Evolutionary conservation across 2,329 filamentous ascomycete species (phyloP).

Genomic region (Nothopassalora personata): DNA sequence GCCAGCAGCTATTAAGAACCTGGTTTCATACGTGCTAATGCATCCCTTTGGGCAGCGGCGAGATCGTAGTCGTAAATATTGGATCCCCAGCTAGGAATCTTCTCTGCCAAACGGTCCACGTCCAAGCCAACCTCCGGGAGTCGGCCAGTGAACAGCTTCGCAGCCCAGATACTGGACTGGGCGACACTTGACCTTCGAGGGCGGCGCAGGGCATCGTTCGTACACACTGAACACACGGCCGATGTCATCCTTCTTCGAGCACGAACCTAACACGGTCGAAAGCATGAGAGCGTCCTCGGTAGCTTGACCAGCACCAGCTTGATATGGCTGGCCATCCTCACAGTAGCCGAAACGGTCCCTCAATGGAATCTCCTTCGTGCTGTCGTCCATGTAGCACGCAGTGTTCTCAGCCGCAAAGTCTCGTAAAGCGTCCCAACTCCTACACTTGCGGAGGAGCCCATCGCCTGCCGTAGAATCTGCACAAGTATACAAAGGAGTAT

Average conservation of each 20-base stretch:
- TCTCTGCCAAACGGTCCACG: background rate
- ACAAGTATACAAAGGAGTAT: slow-evolving; percentile 5
- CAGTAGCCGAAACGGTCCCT: slow-evolving; percentile 3
- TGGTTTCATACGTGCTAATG: background rate
- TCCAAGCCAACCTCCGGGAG: slow-evolving; percentile 1
- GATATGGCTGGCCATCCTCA: background rate
- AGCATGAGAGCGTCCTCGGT: slow-evolving; percentile 20
- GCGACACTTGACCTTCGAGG: slow-evolving; percentile 7
- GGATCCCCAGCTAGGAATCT: background rate
- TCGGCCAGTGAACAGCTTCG: background rate
- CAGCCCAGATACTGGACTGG: slow-evolving; percentile 1
- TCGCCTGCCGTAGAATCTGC: slow-evolving; percentile 6
- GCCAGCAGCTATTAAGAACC: background rate
- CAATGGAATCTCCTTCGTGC: background rate
- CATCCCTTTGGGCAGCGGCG: background rate
- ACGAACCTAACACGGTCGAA: slow-evolving; percentile 42
- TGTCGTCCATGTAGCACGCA: slow-evolving; percentile 10
- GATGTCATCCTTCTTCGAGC: slow-evolving; percentile 31
- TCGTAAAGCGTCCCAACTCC: slow-evolving; percentile 14
- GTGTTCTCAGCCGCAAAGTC: slow-evolving; percentile 15
- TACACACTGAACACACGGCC: slow-evolving; percentile 28
- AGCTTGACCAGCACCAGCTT: slow-evolving; percentile 17
- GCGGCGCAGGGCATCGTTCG: slow-evolving; percentile 12
- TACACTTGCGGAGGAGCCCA: slow-evolving; percentile 13
- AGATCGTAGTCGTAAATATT: background rate